Base-by-base conservation (phyloP, 75 land plant genomes). In the Pinus albicaulis region DNA sequence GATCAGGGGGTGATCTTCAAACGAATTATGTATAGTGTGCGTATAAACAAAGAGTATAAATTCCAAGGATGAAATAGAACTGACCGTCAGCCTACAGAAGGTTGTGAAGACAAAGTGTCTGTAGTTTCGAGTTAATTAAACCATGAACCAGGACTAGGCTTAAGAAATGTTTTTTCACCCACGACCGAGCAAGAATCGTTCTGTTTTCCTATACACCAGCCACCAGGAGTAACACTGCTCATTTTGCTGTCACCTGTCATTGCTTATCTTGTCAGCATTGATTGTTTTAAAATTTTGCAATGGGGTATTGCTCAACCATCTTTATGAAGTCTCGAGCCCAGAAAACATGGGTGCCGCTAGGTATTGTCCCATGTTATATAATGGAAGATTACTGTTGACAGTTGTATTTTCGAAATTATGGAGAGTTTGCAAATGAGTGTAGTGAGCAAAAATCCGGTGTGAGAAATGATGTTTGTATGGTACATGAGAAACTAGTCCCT, bases 291-390 rank as follows among this genome's bases (percentile, higher is more conserved):
- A 86, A 70, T 86, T 86, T 58, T n/a, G 86, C 87, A 86, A 86
- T 36, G 87, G 89, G n/a, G 88, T 77, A 60, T 76, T 79, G 81
- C 96, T 95, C n/a, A n/a, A 83, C 80, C 90, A 95, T 82, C 59
- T 59, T 83, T 4, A 80, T 64, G 74, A 77, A 91, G 61, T 95
- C 88, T 74, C 80, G 22, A 89, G 73, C 0, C 87, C 87, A 3
- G 87, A 17, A 77, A 79, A 56, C 88, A 77, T 10, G 99, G 99
- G 55, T 96, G 99, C 78, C 94, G 99, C 83, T 90, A 98, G 10
- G 99, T 98, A 57, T 48, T 89, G 76, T 96, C 99, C 99, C 99
- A 96, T 10, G 90, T 63, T 55, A 96, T 87, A 78, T 87, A 91
- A 75, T 92, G 99, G n/a, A 57, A 96, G 91, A 57, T 96, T 98